phyloP scores from a whole-genome alignment of 805 yeast species.

The Wickerhamiella occidentalis region DNA sequence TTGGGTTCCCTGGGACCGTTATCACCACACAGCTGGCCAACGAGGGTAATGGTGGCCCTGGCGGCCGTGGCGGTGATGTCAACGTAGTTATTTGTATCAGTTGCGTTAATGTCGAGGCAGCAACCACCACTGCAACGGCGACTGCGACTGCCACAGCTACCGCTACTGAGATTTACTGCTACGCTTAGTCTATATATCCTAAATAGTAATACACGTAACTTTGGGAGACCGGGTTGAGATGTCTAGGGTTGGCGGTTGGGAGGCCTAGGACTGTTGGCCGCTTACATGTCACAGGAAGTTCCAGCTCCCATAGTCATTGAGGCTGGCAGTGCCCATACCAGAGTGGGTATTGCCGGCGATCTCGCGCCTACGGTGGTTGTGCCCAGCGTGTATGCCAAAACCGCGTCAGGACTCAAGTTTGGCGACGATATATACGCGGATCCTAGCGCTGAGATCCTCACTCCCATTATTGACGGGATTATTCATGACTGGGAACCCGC shows the following conservation, averaged over 20 bases:
- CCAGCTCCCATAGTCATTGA: constrained; percentile 82
- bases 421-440: constrained; percentile 16
- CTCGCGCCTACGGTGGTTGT: constrained; percentile 65
- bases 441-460: constrained; percentile 18
- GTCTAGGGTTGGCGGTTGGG: too few species aligned
- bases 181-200: too few species aligned
- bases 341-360: constrained; percentile 86
- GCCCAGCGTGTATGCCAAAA: constrained; percentile 54
- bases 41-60: constrained; percentile 4
- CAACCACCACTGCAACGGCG: not conserved
- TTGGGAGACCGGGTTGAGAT: too few species aligned
- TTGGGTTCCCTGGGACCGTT: not conserved
- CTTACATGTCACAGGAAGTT: constrained; percentile 40
- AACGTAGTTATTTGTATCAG: constrained; percentile 9
- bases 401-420: constrained; percentile 21
- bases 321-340: constrained; percentile 73
- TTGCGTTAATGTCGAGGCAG: not conserved
- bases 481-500: constrained; percentile 74
- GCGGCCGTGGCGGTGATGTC: constrained; percentile 11
- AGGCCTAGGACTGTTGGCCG: not conserved
- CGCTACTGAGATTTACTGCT: too few species aligned
- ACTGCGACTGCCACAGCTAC: too few species aligned
- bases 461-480: constrained; percentile 23
- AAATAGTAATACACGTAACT: not conserved
- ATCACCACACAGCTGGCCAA: not conserved